phyloP scores from a whole-genome alignment of 2,329 filamentous ascomycete species.

The Aureobasidium mangrovei region DNA sequence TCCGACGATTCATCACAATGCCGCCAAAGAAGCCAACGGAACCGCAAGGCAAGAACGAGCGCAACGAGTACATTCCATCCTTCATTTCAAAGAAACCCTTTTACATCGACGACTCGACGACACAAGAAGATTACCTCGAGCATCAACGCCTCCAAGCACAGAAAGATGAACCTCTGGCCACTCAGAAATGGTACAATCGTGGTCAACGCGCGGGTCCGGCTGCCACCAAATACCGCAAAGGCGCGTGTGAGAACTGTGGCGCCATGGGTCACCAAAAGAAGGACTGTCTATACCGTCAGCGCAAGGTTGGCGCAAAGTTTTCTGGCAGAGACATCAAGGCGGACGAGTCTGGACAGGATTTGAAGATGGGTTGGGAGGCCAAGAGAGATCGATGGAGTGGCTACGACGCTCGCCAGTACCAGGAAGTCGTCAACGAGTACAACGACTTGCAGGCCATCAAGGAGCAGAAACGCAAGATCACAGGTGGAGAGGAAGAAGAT shows the following conservation, averaged over 20 bases:
- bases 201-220: conserved; percentile 68
- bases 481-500: conserved; percentile 26
- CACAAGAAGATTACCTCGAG: conserved; percentile 80
- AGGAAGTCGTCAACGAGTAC: conserved; percentile 79
- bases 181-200: conserved; percentile 87
- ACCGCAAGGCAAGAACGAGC: conserved; percentile 56
- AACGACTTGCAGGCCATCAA: conserved; percentile 74
- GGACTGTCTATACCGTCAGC: conserved; percentile 80
- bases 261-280: conserved; percentile 94
- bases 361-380: conserved; percentile 88
- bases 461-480: conserved; percentile 22
- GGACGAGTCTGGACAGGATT: conserved; percentile 77
- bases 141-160: conserved; percentile 79
- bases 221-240: conserved; percentile 94
- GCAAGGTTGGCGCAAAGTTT: conserved; percentile 84
- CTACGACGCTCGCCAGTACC: conserved; percentile 85
- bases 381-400: conserved; percentile 98
- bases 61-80: conserved; percentile 94
- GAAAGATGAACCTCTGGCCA: conserved; percentile 48
- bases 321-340: conserved; percentile 89
- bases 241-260: conserved; percentile 96
- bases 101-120: conserved; percentile 74
- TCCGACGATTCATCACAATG: not conserved
- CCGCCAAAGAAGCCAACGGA: conserved; percentile 67
- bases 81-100: conserved; percentile 99